Conservation (phyloP, 2,329 filamentous ascomycete species). For the Pseudomassariella vexata region DNA sequence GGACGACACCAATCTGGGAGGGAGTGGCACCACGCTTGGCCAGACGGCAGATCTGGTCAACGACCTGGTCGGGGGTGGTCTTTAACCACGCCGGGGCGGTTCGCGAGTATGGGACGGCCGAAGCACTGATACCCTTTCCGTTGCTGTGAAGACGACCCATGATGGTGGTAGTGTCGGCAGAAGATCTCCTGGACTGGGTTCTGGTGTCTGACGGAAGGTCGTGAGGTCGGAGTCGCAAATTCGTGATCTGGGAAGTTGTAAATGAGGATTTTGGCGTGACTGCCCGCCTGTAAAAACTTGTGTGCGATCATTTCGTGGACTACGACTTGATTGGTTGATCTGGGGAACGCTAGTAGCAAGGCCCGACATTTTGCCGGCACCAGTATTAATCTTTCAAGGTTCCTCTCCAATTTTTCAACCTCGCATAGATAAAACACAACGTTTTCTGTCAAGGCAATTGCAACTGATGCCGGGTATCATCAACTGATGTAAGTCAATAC, state of each 20-base stretch:
- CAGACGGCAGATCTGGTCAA: conserved; percentile 98
- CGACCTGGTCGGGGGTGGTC: conserved; percentile 96
- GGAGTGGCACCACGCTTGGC: conserved; percentile 98
- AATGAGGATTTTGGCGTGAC: no score
- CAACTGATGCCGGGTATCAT: conserved; percentile 4
- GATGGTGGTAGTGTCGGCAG: conserved; percentile 33
- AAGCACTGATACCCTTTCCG: conserved; percentile 97
- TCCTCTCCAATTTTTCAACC: conserved; percentile 1
- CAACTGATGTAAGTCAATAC: conserved; percentile 29
- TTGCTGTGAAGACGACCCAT: conserved; percentile 99
- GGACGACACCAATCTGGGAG: conserved; percentile 97
- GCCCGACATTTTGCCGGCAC: no score
- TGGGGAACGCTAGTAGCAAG: no score
- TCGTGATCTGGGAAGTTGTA: no score
- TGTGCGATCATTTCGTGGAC: no score
- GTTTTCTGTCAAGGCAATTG: conserved; percentile 2
- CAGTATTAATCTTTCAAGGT: no score
- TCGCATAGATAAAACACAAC: conserved; percentile 4
- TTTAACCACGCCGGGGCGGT: conserved; percentile 92
- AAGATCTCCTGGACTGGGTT: no score
- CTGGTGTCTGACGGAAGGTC: conserved; percentile 13
- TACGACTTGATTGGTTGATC: no score
- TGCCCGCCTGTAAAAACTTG: no score
- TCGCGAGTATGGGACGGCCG: conserved; percentile 95
- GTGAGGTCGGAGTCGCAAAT: conserved; percentile 8